These are phyloP conservation scores for Candida sphagnicola DNA, from an alignment of 805 yeast species.

Conservation along the genomic window DNA sequence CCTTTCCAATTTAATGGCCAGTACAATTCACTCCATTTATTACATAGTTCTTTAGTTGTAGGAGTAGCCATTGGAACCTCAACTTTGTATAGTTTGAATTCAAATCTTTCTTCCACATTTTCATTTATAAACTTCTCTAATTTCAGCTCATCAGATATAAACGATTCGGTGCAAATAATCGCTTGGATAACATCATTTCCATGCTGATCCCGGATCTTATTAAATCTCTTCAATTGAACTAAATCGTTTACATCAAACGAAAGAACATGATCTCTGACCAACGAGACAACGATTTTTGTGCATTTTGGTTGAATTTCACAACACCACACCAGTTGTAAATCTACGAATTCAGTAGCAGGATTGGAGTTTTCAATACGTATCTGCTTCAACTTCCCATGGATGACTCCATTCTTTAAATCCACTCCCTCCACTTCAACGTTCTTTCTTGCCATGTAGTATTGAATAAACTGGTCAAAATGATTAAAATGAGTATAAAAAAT, in stretches of 20 bases:
- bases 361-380: conserved; percentile 24
- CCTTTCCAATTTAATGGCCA: conserved; percentile 98
- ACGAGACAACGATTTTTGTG: conserved; percentile 22
- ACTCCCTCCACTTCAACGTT: conserved; percentile 23
- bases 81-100: conserved; percentile 12
- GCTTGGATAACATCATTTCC: conserved; percentile 24
- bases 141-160: conserved; percentile 20
- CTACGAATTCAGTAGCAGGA: not conserved
- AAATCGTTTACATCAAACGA: conserved; percentile 23
- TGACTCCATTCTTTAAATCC: conserved; percentile 42
- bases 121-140: conserved; percentile 16
- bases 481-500: too few species aligned
- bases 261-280: conserved; percentile 23
- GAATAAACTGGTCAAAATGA: too few species aligned
- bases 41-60: conserved; percentile 59
- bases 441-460: conserved; percentile 3
- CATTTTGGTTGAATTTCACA: conserved; percentile 39
- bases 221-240: conserved; percentile 54
- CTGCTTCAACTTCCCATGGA: conserved; percentile 46
- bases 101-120: conserved; percentile 9
- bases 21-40: conserved; percentile 58
- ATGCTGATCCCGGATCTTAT: conserved; percentile 21
- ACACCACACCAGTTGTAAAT: conserved; percentile 42
- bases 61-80: conserved; percentile 65
- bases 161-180: conserved; percentile 44